Base-by-base conservation (phyloP, 257 asterid species). In the Fraxinus pennsylvanica region DNA sequence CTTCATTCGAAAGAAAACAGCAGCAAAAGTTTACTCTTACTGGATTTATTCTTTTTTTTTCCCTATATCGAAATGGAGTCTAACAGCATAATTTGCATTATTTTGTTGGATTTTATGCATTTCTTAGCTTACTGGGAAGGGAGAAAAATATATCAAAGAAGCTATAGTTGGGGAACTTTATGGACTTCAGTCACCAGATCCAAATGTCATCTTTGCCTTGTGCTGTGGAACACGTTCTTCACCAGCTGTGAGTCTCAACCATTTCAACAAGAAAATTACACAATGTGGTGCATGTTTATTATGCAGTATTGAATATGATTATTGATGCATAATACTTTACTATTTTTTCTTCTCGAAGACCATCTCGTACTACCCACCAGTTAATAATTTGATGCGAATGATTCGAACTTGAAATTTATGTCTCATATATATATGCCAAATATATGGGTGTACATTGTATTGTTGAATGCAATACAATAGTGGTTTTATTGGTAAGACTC, bases 181-280 rank as follows among this genome's bases (percentile, higher is more conserved):
- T 66, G 95, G 96, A 45, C 82, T 94, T 33, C 92, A 88, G 57
- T 82, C 85, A n/a, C 87, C 87, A 6, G 95, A 94, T 80, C 93
- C 98, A 75, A 92, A 94, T 80, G 83, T 92, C 82, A 71, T 82
- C n/a, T 94, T 94, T 76, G 99, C 96, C 73, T 83, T 92, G 77
- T 94, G 98, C 74, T 89, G 94, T 45, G 98, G 96, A 43, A 91
- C 97, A 30, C 96, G 89, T 77, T 92, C 99, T 66, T 94, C 99
- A 78, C 99, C 99, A 1, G 96, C 97, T 9, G 99, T 94, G 81
- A 86, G 91, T 57, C 15, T 41, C 50, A 2, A 10, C 50, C 17
- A 43, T 10, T 10, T 43, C 15, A 3, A 41, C 50, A 12, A 43
- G 50, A 10, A 43, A 43, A 43, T 43, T 43, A 43, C 50, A 10